These are phyloP conservation scores for Hyaloscypha bicolor DNA, from an alignment of 495 filamentous ascomycete genomes.

Conservation along the genomic window DNA sequence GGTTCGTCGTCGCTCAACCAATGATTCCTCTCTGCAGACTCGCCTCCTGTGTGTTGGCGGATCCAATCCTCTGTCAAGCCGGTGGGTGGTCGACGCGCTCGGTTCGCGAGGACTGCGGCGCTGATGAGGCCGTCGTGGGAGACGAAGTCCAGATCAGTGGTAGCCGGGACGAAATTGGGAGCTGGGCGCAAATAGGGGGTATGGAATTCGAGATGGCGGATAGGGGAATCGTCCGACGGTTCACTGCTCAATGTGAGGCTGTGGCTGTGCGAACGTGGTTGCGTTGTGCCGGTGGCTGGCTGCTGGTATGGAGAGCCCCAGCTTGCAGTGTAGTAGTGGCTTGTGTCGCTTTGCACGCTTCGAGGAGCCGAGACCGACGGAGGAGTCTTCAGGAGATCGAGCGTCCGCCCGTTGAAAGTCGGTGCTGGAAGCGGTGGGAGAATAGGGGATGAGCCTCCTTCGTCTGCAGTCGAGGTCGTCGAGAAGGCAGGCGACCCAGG, in stretches of 20 bases:
- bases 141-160: conserved; percentile 40
- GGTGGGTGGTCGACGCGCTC: conserved; percentile 52
- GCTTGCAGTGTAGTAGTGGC: conserved; percentile 61
- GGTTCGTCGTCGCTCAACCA: conserved; percentile 74
- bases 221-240: conserved; percentile 52
- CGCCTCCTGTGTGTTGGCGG: conserved; percentile 67
- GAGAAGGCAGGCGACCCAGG: conserved; percentile 46
- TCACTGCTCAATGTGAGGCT: conserved; percentile 52
- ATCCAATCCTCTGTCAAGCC: conserved; percentile 81
- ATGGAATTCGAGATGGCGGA: conserved; percentile 46
- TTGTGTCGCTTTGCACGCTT: conserved; percentile 16
- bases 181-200: conserved; percentile 56
- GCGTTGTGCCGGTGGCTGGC: conserved; percentile 43
- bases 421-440: conserved; percentile 55
- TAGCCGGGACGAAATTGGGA: conserved; percentile 38
- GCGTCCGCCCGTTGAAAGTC: conserved; percentile 47
- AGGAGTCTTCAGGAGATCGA: conserved; percentile 51
- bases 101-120: conserved; percentile 55
- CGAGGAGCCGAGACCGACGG: conserved; percentile 28
- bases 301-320: conserved; percentile 74
- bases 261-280: conserved; percentile 40
- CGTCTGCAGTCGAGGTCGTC: conserved; percentile 53
- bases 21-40: conserved; percentile 63
- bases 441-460: conserved; percentile 51
- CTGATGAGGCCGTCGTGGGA: conserved; percentile 44